Conservation (phyloP, 345 rosid genomes). For the Cardamine occulta region DNA sequence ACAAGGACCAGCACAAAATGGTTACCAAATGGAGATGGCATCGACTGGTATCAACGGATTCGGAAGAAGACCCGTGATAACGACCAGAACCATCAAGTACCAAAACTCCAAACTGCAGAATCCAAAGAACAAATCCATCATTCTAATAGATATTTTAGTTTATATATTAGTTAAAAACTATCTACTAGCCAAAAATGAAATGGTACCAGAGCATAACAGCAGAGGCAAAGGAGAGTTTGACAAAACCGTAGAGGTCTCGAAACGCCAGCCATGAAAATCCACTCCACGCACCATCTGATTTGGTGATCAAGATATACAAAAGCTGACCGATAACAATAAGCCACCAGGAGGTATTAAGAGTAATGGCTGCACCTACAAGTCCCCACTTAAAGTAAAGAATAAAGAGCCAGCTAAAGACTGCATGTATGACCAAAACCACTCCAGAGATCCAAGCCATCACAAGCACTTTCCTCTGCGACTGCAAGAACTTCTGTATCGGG, state of each 20-base stretch:
- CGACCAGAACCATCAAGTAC: constrained; percentile 81
- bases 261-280: constrained; percentile 93
- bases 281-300: constrained; percentile 91
- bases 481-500: constrained; percentile 88
- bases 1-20: not conserved
- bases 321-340: constrained; percentile 67
- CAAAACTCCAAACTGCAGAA: constrained; percentile 88
- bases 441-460: constrained; percentile 86
- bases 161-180: not conserved
- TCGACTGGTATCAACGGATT: constrained; percentile 83
- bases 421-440: constrained; percentile 61
- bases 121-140: not conserved
- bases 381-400: constrained; percentile 82
- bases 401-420: constrained; percentile 74
- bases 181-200: not conserved
- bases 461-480: constrained; percentile 80
- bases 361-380: constrained; percentile 81
- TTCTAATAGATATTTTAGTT: not conserved
- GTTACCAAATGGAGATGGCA: constrained; percentile 90
- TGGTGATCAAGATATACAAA: constrained; percentile 77
- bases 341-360: constrained; percentile 91
- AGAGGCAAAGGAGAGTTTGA: constrained; percentile 88
- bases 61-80: constrained; percentile 76
- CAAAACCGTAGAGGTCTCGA: constrained; percentile 69
- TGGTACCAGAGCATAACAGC: constrained; percentile 88